Evolutionary conservation across 805 yeast species (phyloP).

Genomic region (Schizosaccharomyces octosporus): DNA sequence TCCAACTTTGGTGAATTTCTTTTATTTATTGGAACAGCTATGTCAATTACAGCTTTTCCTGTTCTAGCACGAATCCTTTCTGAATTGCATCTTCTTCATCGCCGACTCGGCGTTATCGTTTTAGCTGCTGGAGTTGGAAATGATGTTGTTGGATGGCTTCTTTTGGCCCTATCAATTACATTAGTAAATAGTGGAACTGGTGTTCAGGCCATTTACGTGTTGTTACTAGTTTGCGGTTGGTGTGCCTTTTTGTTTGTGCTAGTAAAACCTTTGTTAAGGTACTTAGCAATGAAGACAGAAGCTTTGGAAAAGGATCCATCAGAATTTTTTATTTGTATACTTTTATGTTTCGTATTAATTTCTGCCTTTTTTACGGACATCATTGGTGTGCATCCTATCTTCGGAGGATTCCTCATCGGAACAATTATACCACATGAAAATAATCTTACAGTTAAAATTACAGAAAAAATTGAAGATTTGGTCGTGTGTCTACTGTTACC

Average conservation of each 20-base stretch:
- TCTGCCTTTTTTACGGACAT: constrained; percentile 64
- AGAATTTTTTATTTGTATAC: constrained; percentile 38
- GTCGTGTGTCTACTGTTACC: constrained; percentile 52
- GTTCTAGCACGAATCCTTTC: constrained; percentile 58
- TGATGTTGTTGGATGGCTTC: constrained; percentile 61
- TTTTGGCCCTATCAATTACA: constrained; percentile 51
- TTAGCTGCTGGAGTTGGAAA: constrained; percentile 63
- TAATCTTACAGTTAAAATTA: constrained; percentile 41
- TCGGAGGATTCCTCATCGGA: constrained; percentile 65
- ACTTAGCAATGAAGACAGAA: constrained; percentile 23
- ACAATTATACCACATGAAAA: constrained; percentile 52
- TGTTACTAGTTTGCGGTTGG: constrained; percentile 42
- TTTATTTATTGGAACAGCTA: constrained; percentile 63
- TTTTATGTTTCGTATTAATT: constrained; percentile 30
- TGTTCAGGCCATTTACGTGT: constrained; percentile 41
- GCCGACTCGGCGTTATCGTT: constrained; percentile 28
- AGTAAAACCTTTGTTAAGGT: constrained; percentile 24
- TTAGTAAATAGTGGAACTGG: constrained; percentile 51
- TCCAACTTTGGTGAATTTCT: constrained; percentile 33
- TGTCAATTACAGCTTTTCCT: constrained; percentile 70
- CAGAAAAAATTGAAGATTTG: constrained; percentile 55
- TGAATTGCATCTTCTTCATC: constrained; percentile 33
- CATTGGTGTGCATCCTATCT: constrained; percentile 67
- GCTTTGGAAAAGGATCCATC: constrained; percentile 30
- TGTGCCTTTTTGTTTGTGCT: constrained; percentile 34